Percentiles rank a stretch among this genome's conserved stretches.
Evolutionary conservation across 2,329 filamentous ascomycete genomes (phyloP).

Genomic region (Ascocoryne sarcoides): DNA sequence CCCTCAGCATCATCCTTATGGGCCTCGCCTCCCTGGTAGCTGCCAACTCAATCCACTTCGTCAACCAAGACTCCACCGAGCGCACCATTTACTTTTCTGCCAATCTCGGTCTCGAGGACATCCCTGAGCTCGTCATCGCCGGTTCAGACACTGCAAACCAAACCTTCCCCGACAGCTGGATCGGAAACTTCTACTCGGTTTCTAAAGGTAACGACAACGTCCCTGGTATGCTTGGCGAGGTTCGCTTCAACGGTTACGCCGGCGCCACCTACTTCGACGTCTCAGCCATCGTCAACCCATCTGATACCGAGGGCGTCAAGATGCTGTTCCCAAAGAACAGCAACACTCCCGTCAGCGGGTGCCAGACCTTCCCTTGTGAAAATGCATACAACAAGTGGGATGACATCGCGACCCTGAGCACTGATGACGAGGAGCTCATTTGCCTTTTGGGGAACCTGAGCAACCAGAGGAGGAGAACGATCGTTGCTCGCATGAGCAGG

Average conservation of each 20-base stretch:
- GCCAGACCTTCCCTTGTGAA: constrained; percentile 42
- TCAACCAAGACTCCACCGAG: constrained; percentile 44
- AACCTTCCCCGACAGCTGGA: constrained; percentile 32
- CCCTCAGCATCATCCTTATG: neutral
- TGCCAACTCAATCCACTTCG: constrained; percentile 39
- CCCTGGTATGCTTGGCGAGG: constrained; percentile 44
- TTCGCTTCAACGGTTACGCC: constrained; percentile 41
- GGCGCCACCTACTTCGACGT: constrained; percentile 49
- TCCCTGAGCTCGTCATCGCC: constrained; percentile 15
- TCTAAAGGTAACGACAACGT: constrained; percentile 34
- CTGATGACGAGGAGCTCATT: constrained; percentile 39
- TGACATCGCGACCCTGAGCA: constrained; percentile 48
- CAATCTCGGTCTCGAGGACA: constrained; percentile 11
- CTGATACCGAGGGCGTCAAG: constrained; percentile 44
- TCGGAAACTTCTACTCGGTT: constrained; percentile 38
- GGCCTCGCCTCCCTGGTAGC: neutral
- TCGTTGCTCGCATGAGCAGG: constrained; percentile 8
- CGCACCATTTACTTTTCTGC: constrained; percentile 28
- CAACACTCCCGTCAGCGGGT: constrained; percentile 39
- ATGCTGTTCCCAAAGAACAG: constrained; percentile 39
- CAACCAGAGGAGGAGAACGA: constrained; percentile 10
- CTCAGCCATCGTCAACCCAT: constrained; percentile 46
- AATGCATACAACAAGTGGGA: constrained; percentile 45
- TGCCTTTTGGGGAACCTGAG: constrained; percentile 29
- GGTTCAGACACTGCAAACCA: constrained; percentile 29